A percentile compares a stretch with the other conserved stretches of the same genome.
Evolutionary conservation across 352 stramenopile genomes (phyloP).

Genomic region (Phytophthora constricta): DNA sequence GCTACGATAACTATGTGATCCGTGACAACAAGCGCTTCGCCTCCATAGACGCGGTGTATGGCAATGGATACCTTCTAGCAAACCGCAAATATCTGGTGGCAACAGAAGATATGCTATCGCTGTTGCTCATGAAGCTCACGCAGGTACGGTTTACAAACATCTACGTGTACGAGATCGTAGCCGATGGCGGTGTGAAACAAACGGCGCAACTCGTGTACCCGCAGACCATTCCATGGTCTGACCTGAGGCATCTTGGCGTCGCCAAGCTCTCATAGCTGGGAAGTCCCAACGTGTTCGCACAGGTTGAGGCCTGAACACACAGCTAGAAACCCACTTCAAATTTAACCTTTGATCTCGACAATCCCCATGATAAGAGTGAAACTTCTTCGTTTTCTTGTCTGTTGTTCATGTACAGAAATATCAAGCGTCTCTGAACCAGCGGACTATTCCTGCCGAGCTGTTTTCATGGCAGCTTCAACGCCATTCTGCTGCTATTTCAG

Average conservation of each 20-base stretch:
- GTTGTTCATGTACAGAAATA: slow-evolving; percentile 4
- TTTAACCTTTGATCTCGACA: not conserved
- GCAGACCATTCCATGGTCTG: slow-evolving; percentile 33
- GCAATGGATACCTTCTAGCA: slow-evolving; percentile 51
- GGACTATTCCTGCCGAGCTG: slow-evolving; percentile 5
- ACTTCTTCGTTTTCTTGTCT: not conserved
- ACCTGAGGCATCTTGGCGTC: slow-evolving; percentile 40
- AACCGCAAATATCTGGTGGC: slow-evolving; percentile 46
- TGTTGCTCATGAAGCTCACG: slow-evolving; percentile 48
- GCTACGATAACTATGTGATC: slow-evolving; percentile 40
- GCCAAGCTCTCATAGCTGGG: slow-evolving; percentile 29
- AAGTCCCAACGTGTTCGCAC: no score
- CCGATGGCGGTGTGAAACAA: slow-evolving; percentile 34
- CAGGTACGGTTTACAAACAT: slow-evolving; percentile 35
- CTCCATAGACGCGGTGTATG: slow-evolving; percentile 55
- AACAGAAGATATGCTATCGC: slow-evolving; percentile 36
- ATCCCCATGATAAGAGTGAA: no score
- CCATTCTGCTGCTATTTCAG: no score
- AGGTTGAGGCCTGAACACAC: no score
- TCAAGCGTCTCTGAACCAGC: no score
- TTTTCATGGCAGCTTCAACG: no score
- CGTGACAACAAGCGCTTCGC: slow-evolving; percentile 38
- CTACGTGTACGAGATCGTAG: slow-evolving; percentile 45
- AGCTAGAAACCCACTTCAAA: not conserved
- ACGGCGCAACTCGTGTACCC: slow-evolving; percentile 48